Evolutionary conservation across 2,329 filamentous ascomycete genomes (phyloP).

Genomic region (Neofusicoccum parvum): DNA sequence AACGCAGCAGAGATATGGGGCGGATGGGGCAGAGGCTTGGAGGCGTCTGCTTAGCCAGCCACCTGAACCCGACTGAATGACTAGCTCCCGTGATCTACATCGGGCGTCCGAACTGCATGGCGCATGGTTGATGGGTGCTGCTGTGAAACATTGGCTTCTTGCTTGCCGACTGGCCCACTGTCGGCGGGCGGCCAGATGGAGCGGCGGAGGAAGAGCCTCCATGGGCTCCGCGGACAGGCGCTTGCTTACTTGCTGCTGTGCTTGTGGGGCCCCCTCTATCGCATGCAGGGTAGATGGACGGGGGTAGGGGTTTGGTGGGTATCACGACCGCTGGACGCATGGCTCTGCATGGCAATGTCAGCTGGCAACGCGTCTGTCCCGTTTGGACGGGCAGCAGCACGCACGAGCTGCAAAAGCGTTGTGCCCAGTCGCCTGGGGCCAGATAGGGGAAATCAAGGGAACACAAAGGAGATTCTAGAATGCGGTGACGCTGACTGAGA

Average conservation of each 20-base stretch:
- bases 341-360: conserved; percentile 3
- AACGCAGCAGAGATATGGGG: not conserved
- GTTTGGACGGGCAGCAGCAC: not conserved
- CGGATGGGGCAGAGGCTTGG: not conserved
- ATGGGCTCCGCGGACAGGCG: not conserved
- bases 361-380: conserved; percentile 3
- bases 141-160: conserved; percentile 17
- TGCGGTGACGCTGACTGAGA: not conserved
- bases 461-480: conserved; percentile 1
- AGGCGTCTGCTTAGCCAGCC: conserved; percentile 2
- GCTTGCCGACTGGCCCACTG: not conserved
- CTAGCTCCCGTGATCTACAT: conserved; percentile 17
- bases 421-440: conserved; percentile 6
- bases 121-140: not conserved
- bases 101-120: conserved; percentile 1
- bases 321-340: conserved; percentile 1
- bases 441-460: not conserved
- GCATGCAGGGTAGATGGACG: not conserved
- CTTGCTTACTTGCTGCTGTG: not conserved
- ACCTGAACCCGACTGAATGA: conserved; percentile 5
- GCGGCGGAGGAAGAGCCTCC: not conserved
- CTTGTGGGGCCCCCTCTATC: not conserved
- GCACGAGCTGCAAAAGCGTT: conserved; percentile 11
- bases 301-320: not conserved
- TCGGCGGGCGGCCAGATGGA: not conserved